Evolutionary conservation across 2,329 filamentous ascomycete species (phyloP), one percentile per base, ranked within the genome.

Genomic region (Calonectria henricotiae): DNA sequence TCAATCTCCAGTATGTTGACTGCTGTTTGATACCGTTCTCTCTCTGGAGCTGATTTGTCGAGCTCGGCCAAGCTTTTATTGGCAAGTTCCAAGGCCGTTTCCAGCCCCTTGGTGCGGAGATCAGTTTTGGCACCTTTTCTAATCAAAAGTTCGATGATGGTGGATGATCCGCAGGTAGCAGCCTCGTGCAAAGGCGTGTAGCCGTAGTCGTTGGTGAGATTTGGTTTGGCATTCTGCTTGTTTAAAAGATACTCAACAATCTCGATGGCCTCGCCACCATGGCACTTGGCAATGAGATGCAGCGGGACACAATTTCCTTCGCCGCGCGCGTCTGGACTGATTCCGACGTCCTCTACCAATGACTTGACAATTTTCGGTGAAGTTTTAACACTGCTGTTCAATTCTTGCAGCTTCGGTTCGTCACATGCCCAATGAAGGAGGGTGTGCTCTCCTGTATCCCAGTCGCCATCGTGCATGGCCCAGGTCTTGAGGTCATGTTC

Each of bases 371-470:
- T 32, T 27, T 11, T 8, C 1, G 7, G 39, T 1, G 39, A 61
- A 13, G 55, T 1, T 23, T 30, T 44, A 4, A n/a, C 37, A 15
- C 39, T 23, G 3, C 13, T 13, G 2, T 44, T 32, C 6, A 61
- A 61, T 2, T 61, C 37, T 13, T 44, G 5, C 9, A 61, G 35
- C 23, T 61, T 61, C 15, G 15, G 17, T 9, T 3, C 15, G 8
- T 61, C 55, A 13, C 55, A 61, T 8, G 55, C 55, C 55, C 55
- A 61, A 15, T 61, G 55, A 23, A 61, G 55, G 0, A 61, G 55
- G 3, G 55, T 61, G 25, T 61, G 55, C 11, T 61, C 23, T 11
- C 55, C 55, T 1, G 39, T 61, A 61, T 61, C 55, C 55, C 39
- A 61, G 11, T 61, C 25, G 7, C 55, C 55, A n/a, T 61, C 55